Conservation (phyloP, 1,139 yeast species). For the Zygoascus meyerae region DNA sequence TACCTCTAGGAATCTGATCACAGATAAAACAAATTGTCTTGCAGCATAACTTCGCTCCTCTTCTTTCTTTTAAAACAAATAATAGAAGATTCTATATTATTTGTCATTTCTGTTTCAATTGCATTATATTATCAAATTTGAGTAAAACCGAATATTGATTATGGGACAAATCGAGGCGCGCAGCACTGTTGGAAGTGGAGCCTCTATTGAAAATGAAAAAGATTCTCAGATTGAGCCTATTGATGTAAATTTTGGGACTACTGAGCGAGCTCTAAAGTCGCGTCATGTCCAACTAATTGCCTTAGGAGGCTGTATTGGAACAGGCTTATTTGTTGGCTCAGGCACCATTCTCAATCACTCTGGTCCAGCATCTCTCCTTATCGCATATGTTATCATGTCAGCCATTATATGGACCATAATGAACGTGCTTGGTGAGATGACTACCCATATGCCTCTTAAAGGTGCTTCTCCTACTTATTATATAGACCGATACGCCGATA, state of each 20-base stretch:
- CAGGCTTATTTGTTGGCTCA: constrained; percentile 64
- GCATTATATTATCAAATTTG: no score
- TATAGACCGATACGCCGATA: constrained; percentile 41
- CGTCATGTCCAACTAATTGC: constrained; percentile 80
- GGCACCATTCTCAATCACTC: constrained; percentile 52
- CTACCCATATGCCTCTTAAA: constrained; percentile 46
- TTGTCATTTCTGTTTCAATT: no score
- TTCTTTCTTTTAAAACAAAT: no score
- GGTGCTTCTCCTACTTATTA: constrained; percentile 30
- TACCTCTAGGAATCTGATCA: no score
- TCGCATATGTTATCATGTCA: constrained; percentile 51
- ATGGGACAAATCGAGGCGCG: no score
- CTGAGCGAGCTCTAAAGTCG: constrained; percentile 40
- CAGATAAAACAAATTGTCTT: no score
- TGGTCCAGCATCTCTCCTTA: constrained; percentile 62
- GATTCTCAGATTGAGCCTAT: neutral
- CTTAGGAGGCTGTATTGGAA: constrained; percentile 84
- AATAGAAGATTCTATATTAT: no score
- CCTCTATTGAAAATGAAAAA: no score
- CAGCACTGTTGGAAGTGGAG: no score
- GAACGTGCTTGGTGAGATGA: constrained; percentile 59
- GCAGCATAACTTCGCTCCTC: no score
- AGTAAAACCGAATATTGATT: no score
- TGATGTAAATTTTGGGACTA: constrained; percentile 5
- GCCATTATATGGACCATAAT: constrained; percentile 50